Evolutionary conservation across 768 basidiomycete species (phyloP), one percentile per base, ranked within the genome.

Genomic region (Neoboletus subvelutipes): DNA sequence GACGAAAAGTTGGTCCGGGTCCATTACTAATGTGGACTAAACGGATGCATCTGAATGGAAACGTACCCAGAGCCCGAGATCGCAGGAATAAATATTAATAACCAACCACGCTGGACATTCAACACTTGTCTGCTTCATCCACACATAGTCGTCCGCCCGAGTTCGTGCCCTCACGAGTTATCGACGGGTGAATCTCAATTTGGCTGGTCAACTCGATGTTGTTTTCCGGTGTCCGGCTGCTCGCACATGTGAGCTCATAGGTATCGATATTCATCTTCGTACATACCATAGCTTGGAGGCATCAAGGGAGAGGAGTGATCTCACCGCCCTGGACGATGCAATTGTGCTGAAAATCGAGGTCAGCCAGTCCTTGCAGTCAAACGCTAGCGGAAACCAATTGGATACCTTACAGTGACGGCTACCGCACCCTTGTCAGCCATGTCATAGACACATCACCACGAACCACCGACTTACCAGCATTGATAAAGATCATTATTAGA

Each of bases 321-420:
- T 56, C 39, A 60, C 52, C 1, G 63, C 62, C 40, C 58, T 64
- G 22, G 53, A 57, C 2, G 63, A 64, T 17, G 50, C 39, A 8
- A 61, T 50, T 1, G 28, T 53, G 20, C 60, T 61, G 39, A 10
- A 55, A 49, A n/a, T 29, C 39, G 41, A n/a, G 22, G 17, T 56
- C 40, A 57, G 52, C 18, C 1, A n/a, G 22, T 37, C 8, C n/a
- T 36, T 26, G 17, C 5, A 39, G 15, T n/a, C 24, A 6, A 26
- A 41, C 11, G 12, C 28, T 15, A 22, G 4, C 2, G 12, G 12
- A 45, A 52, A 42, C 4, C 26, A 6, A 34, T 22, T 36, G 2
- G 4, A 36, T 49, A 67, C 64, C 57, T 64, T 43, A 37, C 17
- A 20, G 42, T 39, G 26, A 57, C 9, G 10, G 61, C 64, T 67